Percentiles rank a stretch among this genome's conserved stretches.
Conservation (phyloP, 768 basidiomycete species). For the Xerocomus potaroensis region DNA sequence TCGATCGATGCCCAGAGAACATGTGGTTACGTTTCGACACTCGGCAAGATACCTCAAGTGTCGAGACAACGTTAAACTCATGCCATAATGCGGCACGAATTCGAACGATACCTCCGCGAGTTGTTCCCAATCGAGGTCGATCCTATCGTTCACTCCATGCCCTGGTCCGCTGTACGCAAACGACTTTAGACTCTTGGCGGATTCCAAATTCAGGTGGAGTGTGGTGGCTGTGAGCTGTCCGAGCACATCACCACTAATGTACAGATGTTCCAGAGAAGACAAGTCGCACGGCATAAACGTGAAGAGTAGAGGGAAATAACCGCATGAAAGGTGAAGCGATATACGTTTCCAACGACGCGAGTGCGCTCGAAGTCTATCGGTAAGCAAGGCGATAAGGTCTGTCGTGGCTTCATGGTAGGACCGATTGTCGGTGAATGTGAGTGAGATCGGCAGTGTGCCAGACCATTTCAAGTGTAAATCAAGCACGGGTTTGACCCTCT, state of each 20-base stretch:
- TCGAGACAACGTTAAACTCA: conserved; percentile 2
- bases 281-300: conserved; percentile 14
- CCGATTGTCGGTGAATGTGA: conserved; percentile 20
- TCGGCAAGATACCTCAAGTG: conserved; percentile 3
- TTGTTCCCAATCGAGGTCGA: conserved; percentile 11
- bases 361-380: conserved; percentile 10
- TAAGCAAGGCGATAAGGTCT: conserved; percentile 9
- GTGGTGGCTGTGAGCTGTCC: not conserved
- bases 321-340: conserved; percentile 5
- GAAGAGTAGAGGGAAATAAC: conserved; percentile 16
- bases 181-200: conserved; percentile 13
- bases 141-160: not conserved
- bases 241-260: conserved; percentile 4
- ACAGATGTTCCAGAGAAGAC: conserved; percentile 11
- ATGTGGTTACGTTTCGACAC: conserved; percentile 20
- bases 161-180: conserved; percentile 13
- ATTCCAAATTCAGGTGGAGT: conserved; percentile 4
- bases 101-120: conserved; percentile 13
- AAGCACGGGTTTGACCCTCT: not conserved
- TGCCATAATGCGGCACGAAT: conserved; percentile 2
- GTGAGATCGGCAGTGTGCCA: conserved; percentile 10
- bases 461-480: conserved; percentile 16
- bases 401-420: conserved; percentile 1
- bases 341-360: conserved; percentile 17
- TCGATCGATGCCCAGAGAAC: conserved; percentile 15